Base-by-base conservation (phyloP, 495 filamentous ascomycete genomes). In the Podospora bellae-mahoneyi region DNA sequence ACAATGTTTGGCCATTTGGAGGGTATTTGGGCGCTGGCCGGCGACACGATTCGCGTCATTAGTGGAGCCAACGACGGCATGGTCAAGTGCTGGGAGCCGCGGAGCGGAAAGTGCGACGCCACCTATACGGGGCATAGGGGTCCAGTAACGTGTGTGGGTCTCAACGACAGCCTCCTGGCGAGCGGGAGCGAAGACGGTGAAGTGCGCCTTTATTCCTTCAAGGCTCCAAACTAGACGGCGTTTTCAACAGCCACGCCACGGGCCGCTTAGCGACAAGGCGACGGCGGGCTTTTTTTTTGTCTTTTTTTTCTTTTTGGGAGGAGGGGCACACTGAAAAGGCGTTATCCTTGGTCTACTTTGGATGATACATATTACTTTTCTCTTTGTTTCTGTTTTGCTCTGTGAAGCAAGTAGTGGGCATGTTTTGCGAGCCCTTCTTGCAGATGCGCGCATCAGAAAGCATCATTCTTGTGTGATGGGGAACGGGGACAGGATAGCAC, bases 1-100 rank as follows among this genome's bases (percentile, higher is more conserved):
- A 97, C 92, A 4, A 94, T 97, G 79, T 99, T 98, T 68, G 95
- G 95, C 0, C 95, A 99, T 71, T 82, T 99, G 26, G 95, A 98
- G 76, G 95, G 95, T 27, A 89, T 99, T 26, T 99, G 95, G 95
- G 90, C 91, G 10, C 84, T 99, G 5, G 94, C 92, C 1, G 96
- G 92, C 2, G 96, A 99, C 76, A 93, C 91, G 0, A 82, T 99
- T 44, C 88, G 95, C 18, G 87, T 97, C 32, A 92, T 97, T 44
- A 91, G 89, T 64, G 95, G 94, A 13, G 90, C 91, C 44, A 90
- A 97, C 78, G 95, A 99, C 78, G 87, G 91, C 53, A 97, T 94
- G 88, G 91, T 97, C 62, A 97, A 97, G 77, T 90, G 96, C 53
- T 99, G 96, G 96, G 94, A 98, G 80, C 89, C 94, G 30, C 82